Evolutionary conservation across 257 asterid genomes (phyloP).

Genomic region (Cinchona pubescens): DNA sequence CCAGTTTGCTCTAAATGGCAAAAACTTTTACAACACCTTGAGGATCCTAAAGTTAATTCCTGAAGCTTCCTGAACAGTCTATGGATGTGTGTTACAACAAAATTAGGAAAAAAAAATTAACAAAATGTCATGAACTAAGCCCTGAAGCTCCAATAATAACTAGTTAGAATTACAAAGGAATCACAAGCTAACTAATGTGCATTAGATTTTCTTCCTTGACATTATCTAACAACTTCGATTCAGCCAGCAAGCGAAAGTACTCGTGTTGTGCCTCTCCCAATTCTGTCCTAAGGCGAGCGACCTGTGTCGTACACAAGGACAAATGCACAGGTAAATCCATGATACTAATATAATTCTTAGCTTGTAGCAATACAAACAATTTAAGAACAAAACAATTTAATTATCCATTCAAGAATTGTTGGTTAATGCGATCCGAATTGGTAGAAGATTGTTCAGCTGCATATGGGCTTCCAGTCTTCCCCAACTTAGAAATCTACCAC

Average conservation of each 20-base stretch:
- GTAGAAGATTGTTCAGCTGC: background rate
- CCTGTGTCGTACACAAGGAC: constrained; percentile 13
- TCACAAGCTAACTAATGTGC: background rate
- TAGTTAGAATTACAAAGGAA: background rate
- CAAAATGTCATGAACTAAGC: no score
- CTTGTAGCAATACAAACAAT: background rate
- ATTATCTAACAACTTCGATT: constrained; percentile 12
- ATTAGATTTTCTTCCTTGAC: constrained; percentile 8
- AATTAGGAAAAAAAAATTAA: background rate
- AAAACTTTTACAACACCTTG: background rate
- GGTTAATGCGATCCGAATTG: no score
- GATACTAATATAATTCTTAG: background rate
- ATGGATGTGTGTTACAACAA: background rate
- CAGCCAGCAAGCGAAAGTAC: constrained; percentile 24
- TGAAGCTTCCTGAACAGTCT: background rate
- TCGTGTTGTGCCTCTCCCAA: constrained; percentile 15
- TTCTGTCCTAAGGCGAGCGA: constrained; percentile 10
- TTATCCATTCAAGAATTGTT: background rate
- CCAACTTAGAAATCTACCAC: background rate
- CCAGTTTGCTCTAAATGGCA: background rate
- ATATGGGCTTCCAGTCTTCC: background rate
- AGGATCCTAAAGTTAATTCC: no score
- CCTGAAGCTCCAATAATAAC: background rate
- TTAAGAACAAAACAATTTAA: background rate
- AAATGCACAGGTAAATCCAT: background rate